Conservation (phyloP, 2,329 filamentous ascomycete genomes). For the Malbranchea cinnamomea region DNA sequence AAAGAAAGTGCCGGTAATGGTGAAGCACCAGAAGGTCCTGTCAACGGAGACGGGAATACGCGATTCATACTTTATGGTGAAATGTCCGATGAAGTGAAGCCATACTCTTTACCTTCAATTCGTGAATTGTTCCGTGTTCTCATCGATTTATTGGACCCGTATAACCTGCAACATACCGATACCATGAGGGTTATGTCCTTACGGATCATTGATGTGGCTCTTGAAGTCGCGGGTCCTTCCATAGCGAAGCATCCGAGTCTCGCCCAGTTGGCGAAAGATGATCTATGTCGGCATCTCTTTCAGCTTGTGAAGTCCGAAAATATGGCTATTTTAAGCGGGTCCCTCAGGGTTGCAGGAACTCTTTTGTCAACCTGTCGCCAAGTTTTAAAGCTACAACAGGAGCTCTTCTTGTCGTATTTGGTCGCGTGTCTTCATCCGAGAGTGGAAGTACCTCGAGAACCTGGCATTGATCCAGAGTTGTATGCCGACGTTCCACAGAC, state of each 20-base stretch:
- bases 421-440: constrained; percentile 85
- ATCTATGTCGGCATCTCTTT: constrained; percentile 84
- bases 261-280: constrained; percentile 77
- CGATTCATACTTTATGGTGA: constrained; percentile 26
- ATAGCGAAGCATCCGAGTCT: constrained; percentile 85
- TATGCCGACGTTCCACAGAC: constrained; percentile 89
- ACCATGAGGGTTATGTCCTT: constrained; percentile 95
- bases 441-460: constrained; percentile 84
- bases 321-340: constrained; percentile 86
- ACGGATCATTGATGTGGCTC: constrained; percentile 88
- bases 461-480: constrained; percentile 75
- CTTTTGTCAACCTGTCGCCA: constrained; percentile 77
- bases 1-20: constrained; percentile 21
- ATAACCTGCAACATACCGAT: constrained; percentile 84
- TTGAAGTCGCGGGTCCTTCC: constrained; percentile 89
- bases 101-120: constrained; percentile 89
- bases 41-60: constrained; percentile 19
- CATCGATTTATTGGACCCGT: constrained; percentile 83
- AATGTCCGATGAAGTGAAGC: constrained; percentile 48
- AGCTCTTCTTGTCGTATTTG: constrained; percentile 86
- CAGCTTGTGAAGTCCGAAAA: constrained; percentile 94
- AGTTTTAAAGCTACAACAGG: constrained; percentile 89
- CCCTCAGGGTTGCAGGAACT: constrained; percentile 80
- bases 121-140: constrained; percentile 86
- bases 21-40: constrained; percentile 18